Evolutionary conservation across 2,329 filamentous ascomycete genomes (phyloP).

Genomic region (Xenoacremonium recifei): DNA sequence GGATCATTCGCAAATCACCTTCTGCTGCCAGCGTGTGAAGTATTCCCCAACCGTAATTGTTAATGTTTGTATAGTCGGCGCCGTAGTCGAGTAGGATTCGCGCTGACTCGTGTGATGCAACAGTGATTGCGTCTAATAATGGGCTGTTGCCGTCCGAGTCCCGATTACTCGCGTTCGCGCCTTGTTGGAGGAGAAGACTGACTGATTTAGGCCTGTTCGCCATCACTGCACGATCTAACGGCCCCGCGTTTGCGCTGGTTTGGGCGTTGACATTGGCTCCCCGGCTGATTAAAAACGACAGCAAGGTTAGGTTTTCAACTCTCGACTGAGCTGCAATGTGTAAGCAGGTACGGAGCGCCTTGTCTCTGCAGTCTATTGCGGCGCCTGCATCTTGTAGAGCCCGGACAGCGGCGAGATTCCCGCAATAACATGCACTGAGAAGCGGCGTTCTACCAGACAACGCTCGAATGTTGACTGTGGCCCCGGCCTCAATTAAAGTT

Average conservation of each 20-base stretch:
- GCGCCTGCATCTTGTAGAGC: not conserved
- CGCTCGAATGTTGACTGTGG: not conserved
- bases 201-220: not conserved
- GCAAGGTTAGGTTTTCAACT: not conserved
- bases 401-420: not conserved
- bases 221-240: not conserved
- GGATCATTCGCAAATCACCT: constrained; percentile 1
- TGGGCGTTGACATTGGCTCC: not conserved
- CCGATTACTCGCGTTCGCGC: constrained; percentile 1
- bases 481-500: constrained; percentile 3
- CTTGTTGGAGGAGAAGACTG: constrained; percentile 1
- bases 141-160: not conserved
- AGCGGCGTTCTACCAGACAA: constrained; percentile 1
- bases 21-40: not conserved
- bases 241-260: not conserved
- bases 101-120: not conserved
- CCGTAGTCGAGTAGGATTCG: constrained; percentile 1
- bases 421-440: not conserved
- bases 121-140: not conserved
- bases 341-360: not conserved
- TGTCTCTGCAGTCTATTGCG: not conserved
- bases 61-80: constrained; percentile 1
- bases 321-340: not conserved
- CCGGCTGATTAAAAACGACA: not conserved
- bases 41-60: not conserved